These are phyloP conservation scores for Eutrema heterophyllum DNA, from an alignment of 345 rosid genomes.

Conservation along the genomic window DNA sequence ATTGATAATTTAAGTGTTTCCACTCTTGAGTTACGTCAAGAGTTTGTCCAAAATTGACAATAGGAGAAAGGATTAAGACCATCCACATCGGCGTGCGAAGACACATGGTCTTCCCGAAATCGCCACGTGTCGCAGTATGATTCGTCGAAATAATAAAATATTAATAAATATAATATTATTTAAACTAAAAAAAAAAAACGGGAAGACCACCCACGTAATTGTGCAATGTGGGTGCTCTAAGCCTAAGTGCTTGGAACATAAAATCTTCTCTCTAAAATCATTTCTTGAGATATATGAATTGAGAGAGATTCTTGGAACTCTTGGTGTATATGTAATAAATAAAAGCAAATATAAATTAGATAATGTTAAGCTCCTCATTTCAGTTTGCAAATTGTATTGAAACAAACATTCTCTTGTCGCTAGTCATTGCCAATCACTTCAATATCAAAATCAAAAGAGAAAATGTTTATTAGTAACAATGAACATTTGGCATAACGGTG, in stretches of 20 bases:
- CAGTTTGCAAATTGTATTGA: constrained; percentile 4
- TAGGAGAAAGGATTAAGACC: constrained; percentile 20
- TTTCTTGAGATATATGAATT: neutral
- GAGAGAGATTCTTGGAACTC: constrained; percentile 16
- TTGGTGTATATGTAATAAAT: constrained; percentile 7
- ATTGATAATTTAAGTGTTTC: constrained; percentile 72
- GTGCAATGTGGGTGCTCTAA: constrained; percentile 36
- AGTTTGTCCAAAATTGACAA: constrained; percentile 57
- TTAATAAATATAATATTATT: no score
- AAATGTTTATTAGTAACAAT: no score
- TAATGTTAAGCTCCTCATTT: neutral
- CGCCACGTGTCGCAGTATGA: no score
- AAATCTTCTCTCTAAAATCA: constrained; percentile 19
- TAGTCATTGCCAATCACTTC: no score
- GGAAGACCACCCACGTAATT: no score
- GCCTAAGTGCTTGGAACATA: constrained; percentile 73
- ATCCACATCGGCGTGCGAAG: no score
- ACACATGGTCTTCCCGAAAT: no score
- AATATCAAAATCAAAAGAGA: no score
- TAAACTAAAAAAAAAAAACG: no score
- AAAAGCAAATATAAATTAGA: neutral
- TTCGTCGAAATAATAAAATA: no score
- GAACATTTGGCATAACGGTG: no score
- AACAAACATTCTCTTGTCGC: constrained; percentile 31
- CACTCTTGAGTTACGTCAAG: constrained; percentile 83